A percentile compares a stretch with the other conserved stretches of the same genome.
phyloP scores from a whole-genome alignment of 2,329 filamentous ascomycete species.

The Ceratocystis smalleyi region DNA sequence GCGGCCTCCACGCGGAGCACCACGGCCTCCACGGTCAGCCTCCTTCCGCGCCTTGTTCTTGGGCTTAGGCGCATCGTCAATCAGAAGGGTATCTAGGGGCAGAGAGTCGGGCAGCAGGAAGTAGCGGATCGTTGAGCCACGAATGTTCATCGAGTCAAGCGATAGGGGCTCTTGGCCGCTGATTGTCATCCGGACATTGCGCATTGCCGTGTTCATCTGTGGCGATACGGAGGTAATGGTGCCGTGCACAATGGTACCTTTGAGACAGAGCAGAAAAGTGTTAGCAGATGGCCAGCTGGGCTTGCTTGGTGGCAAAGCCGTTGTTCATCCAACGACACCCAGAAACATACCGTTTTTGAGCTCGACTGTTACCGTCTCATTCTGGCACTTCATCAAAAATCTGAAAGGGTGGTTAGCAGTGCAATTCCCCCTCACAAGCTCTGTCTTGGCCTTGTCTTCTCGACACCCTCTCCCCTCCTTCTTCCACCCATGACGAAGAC shows the following conservation, averaged over 20 bases:
- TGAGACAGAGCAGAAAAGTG: conserved; percentile 9
- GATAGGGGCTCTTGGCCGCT: conserved; percentile 74
- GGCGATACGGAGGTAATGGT: conserved; percentile 94
- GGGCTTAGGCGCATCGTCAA: conserved; percentile 93
- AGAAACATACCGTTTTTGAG: conserved; percentile 72
- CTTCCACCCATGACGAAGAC: background rate
- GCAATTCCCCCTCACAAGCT: background rate
- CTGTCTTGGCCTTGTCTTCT: background rate
- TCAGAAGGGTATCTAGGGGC: conserved; percentile 83
- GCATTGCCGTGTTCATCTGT: conserved; percentile 95
- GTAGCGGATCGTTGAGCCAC: conserved; percentile 90
- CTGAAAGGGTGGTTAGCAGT: conserved; percentile 31
- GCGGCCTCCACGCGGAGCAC: conserved; percentile 34
- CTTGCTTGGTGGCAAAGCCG: background rate
- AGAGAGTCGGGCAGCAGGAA: conserved; percentile 92
- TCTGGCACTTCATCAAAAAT: conserved; percentile 98
- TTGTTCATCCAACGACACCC: background rate
- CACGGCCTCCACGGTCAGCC: conserved; percentile 44
- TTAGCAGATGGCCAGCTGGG: background rate
- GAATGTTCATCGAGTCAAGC: conserved; percentile 91
- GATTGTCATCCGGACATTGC: conserved; percentile 90
- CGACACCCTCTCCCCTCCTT: background rate
- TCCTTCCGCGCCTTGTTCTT: conserved; percentile 99
- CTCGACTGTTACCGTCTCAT: conserved; percentile 96
- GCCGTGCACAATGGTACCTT: conserved; percentile 88